Evolutionary conservation across 1,284 basidiomycete genomes (phyloP), one percentile per base, ranked within the genome.

Genomic region (Naganishia albida): DNA sequence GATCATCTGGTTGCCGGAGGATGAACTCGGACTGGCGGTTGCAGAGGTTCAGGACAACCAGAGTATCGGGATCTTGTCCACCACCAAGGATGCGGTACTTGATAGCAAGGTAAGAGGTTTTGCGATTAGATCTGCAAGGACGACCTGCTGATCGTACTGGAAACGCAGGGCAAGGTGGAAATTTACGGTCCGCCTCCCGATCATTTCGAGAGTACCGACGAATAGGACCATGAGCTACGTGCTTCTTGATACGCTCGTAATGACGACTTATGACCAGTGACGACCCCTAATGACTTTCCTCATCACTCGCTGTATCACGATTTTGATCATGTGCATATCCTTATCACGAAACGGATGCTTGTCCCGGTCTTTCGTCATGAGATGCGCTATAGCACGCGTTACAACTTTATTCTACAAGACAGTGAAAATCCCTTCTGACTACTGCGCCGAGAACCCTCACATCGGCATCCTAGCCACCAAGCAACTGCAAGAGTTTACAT

Each of bases 1-100:
- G 65, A 81, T 85, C 12, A 80, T 96, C 43, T 96, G 93, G 93
- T 78, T 95, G 57, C 89, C 92, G 15, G 74, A 77, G 53, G 91
- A 94, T 72, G 75, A 81, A 50, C 80, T 88, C 3, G 89, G 89
- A 0, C 72, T 92, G 53, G 84, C 80, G 13, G 81, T 82, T 65
- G 86, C 84, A 67, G 89, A 92, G 78, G 84, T 84, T 70, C 74
- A 77, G 65, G 84, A 78, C 68, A 87, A 87, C 74, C 73, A 73
- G 65, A 82, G 82, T 53, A 79, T 78, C 10, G 88, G 87, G 0
- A 83, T 94, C 20, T 77, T 81, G 67, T 85, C 84, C 23, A 85
- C 85, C 38, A 80, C 79, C 44, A 72, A 78, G 63, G 81, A 85
- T 68, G 88, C 89, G 60, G 75, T 73, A 66, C 86, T 93, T 83